Conservation (phyloP, 73 alveolate species). For the Paramecium primaurelia region DNA sequence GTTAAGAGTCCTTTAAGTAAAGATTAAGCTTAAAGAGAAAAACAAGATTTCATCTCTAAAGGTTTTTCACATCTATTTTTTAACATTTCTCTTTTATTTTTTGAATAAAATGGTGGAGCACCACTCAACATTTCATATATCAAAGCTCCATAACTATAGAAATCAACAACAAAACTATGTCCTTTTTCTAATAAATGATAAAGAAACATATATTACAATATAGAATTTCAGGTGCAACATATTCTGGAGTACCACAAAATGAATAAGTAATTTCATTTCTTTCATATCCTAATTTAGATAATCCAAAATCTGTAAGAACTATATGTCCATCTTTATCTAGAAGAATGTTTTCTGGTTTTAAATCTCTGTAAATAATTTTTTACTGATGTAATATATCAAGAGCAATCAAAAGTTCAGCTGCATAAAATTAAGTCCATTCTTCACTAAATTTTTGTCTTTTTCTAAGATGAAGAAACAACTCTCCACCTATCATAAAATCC, state of each 20-base stretch:
- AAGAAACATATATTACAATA: neutral
- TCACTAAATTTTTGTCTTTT: conserved; percentile 70
- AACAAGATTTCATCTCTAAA: conserved; percentile 47
- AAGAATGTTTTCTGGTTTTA: conserved; percentile 77
- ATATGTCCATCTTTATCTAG: conserved; percentile 71
- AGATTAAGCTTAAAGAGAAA: conserved; percentile 17
- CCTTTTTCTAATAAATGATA: conserved; percentile 53
- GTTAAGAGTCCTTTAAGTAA: neutral
- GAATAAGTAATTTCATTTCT: conserved; percentile 28
- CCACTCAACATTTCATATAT: conserved; percentile 51
- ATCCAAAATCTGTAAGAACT: conserved; percentile 72
- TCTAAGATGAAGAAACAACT: conserved; percentile 71
- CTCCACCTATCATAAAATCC: conserved; percentile 92
- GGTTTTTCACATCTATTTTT: conserved; percentile 49
- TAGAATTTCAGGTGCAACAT: conserved; percentile 54
- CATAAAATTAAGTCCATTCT: conserved; percentile 79
- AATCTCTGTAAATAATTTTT: conserved; percentile 78
- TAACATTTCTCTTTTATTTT: conserved; percentile 55
- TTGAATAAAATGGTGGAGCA: conserved; percentile 54
- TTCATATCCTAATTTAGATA: conserved; percentile 61
- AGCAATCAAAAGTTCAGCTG: conserved; percentile 81
- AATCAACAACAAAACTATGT: conserved; percentile 39
- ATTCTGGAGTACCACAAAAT: conserved; percentile 63
- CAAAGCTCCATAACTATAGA: conserved; percentile 49
- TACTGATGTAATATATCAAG: conserved; percentile 75